phyloP scores from a whole-genome alignment of 768 basidiomycete genomes.

The Tephrocybe sp. region DNA sequence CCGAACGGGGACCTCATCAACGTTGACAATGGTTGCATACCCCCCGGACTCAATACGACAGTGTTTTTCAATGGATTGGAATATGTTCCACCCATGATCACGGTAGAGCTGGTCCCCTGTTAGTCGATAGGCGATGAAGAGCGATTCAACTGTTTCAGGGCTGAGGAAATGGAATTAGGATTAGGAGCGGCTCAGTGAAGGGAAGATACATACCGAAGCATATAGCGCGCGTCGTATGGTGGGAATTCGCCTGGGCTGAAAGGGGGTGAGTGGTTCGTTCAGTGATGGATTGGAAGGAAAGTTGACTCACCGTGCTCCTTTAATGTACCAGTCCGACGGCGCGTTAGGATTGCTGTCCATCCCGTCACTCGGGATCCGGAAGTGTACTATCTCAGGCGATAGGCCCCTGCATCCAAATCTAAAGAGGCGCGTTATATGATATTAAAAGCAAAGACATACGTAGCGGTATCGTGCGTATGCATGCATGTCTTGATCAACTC shows the following conservation, averaged over 20 bases:
- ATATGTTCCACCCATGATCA: constrained; percentile 84
- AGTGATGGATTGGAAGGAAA: background rate
- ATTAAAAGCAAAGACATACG: constrained; percentile 46
- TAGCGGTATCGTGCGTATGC: constrained; percentile 78
- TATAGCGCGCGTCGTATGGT: constrained; percentile 87
- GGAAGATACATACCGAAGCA: constrained; percentile 59
- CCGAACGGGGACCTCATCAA: constrained; percentile 67
- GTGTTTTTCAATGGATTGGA: constrained; percentile 83
- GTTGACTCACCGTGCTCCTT: constrained; percentile 58
- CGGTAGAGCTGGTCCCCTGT: constrained; percentile 84
- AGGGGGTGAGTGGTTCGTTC: background rate
- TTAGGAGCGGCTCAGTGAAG: background rate
- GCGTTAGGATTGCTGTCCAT: constrained; percentile 41
- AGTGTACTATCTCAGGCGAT: constrained; percentile 87
- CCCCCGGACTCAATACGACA: constrained; percentile 78
- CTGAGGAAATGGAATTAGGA: constrained; percentile 31
- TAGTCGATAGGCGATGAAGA: constrained; percentile 88
- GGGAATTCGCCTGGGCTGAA: constrained; percentile 36
- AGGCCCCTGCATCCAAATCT: constrained; percentile 56
- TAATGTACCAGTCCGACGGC: constrained; percentile 87
- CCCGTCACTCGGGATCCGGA: constrained; percentile 60
- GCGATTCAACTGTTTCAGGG: constrained; percentile 92
- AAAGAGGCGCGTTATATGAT: background rate
- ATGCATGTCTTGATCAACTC: constrained; percentile 88
- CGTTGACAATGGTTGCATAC: constrained; percentile 81